Evolutionary conservation across 768 basidiomycete species (phyloP), one percentile per base, ranked within the genome.

Genomic region (Collybia sordida): DNA sequence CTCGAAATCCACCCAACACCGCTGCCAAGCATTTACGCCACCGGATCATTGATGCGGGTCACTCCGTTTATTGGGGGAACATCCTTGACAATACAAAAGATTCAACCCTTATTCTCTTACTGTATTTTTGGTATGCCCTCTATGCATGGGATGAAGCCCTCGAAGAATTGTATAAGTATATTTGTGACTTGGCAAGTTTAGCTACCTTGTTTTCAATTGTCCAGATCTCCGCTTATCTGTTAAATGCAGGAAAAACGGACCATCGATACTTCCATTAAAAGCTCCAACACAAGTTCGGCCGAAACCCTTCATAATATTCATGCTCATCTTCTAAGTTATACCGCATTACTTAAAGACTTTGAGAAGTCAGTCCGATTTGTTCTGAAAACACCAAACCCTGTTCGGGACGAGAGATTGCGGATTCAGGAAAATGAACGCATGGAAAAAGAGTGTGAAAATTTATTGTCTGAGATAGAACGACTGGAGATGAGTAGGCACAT

Each of bases 301-400:
- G 72, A 68, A n/a, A 70, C 78, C 42, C 64, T 81, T 25, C 77
- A 81, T 53, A 65, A 77, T 51, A 64, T 82, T 50, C 78, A 77
- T 36, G 80, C 80, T 0, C 78, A 80, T 55, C 69, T 78, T 7
- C 64, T 81, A 8, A 74, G 80, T 53, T 78, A 80, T 52, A 68
- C 68, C 3, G 68, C 70, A 6, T 69, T 81, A 19, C 66, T 81
- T 4, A 67, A 72, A 3, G 72, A 80, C 51, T 79, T 81, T 47
- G 57, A 60, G 12, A 74, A 77, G 53, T 71, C 75, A 1, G 72
- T 82, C 5, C 22, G 55, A 0, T 82, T 82, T 43, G 64, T 81
- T 17, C 54, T 61, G 24, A 61, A 69, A 14, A 77, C 74, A 0
- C 51, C 45, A 4, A 76, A 80, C 56, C 85, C 82, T 3, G 78